Percentiles rank a stretch among this genome's conserved stretches.
Conservation (phyloP, 2,329 filamentous ascomycete species). For the Aspergillus neoniger region DNA sequence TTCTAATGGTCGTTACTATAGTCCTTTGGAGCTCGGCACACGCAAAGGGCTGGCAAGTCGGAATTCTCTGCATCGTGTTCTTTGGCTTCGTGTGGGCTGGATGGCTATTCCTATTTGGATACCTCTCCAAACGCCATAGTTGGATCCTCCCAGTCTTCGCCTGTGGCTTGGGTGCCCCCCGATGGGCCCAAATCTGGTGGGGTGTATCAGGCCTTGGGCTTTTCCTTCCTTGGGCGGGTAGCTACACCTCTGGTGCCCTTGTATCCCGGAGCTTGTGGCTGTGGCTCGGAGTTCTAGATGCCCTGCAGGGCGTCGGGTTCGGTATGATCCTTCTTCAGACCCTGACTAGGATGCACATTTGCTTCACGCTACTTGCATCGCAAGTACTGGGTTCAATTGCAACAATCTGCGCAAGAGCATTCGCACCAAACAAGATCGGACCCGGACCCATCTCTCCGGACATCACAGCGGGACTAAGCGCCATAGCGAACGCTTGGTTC, state of each 20-base stretch:
- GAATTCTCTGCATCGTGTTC: conserved; percentile 52
- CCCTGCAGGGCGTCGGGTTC: conserved; percentile 66
- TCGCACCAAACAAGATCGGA: conserved; percentile 62
- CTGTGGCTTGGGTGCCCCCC: conserved; percentile 64
- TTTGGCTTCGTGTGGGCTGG: conserved; percentile 59
- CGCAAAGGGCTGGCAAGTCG: conserved; percentile 58
- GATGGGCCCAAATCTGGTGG: conserved; percentile 71
- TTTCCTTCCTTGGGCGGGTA: conserved; percentile 65
- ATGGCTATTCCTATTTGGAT: conserved; percentile 50
- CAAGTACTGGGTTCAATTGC: conserved; percentile 64
- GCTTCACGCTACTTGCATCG: conserved; percentile 60
- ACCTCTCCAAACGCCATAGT: conserved; percentile 61
- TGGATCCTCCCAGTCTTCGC: conserved; percentile 70
- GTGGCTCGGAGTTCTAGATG: conserved; percentile 67
- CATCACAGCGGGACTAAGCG: conserved; percentile 52
- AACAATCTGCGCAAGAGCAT: conserved; percentile 63
- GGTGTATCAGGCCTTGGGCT: conserved; percentile 61
- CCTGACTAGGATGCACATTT: conserved; percentile 65
- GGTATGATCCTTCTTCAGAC: conserved; percentile 70
- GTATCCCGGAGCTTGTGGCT: conserved; percentile 63
- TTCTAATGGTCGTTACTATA: conserved; percentile 19
- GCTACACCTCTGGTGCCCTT: conserved; percentile 56
- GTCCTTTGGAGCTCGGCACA: conserved; percentile 61
- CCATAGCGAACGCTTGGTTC: conserved; percentile 57
- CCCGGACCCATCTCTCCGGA: conserved; percentile 65